Evolutionary conservation across 768 basidiomycete species (phyloP), one percentile per base, ranked within the genome.

Genomic region (Podaxis carcinomalis): DNA sequence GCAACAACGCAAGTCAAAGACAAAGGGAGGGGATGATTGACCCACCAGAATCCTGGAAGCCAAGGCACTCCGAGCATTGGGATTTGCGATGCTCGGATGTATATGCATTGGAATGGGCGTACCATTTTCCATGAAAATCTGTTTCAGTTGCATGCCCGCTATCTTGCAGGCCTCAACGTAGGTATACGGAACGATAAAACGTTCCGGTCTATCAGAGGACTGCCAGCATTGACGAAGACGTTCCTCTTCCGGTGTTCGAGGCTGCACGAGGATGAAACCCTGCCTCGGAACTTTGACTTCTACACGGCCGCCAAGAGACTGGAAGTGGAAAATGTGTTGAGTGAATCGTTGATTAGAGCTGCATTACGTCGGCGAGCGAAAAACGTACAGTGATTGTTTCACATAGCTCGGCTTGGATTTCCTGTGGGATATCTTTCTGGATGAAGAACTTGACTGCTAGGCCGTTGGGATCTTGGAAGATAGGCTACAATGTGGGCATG

Each of bases 91-190:
- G 69, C 89, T 90, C 0, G 84, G 77, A 66, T 93, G 89, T 52
- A 93, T 90, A 67, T 92, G 89, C 81, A 93, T 89, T 28, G 81
- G 78, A 60, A 91, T 87, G 0, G 89, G 83, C 2, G 65, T 68
- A 4, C 84, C 87, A 36, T 86, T 77, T 61, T 89, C 85, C 14
- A 85, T 73, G 63, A 93, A 92, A 36, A 92, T 88, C 67, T 92
- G 90, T 71, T 83, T 88, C 56, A 92, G 68, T 13, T 90, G 71
- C 80, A 83, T 85, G 11, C 87, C 86, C 0, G 84, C 83, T n/a
- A 88, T 82, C 71, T 89, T 90, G 75, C 91, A 92, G n/a, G 90
- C 88, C 39, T 92, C 89, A 14, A 93, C 84, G 68, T 85, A 93
- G 53, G 89, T 89, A 70, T 87, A 88, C 6, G 90, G 90, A 47